Evolutionary conservation across 2,329 filamentous ascomycete genomes (phyloP).

Genomic region (Trichoderma sp.): DNA sequence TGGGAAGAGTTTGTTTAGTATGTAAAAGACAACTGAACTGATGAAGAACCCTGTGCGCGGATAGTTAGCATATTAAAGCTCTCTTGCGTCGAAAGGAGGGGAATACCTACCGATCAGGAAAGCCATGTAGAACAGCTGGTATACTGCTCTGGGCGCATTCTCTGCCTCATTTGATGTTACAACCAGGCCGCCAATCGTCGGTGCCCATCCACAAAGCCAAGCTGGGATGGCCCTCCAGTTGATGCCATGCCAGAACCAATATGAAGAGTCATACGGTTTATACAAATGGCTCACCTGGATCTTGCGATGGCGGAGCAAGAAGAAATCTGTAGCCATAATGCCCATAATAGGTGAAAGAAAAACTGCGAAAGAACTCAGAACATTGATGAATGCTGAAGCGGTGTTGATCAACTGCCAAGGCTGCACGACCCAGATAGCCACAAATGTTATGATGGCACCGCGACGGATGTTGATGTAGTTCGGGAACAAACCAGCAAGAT

Average conservation of each 20-base stretch:
- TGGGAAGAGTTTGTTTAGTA: neutral
- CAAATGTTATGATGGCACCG: neutral
- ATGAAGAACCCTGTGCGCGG: neutral
- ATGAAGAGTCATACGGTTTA: neutral
- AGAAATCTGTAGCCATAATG: neutral
- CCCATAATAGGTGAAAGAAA: neutral
- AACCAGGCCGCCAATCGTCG: neutral
- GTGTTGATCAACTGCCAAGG: neutral
- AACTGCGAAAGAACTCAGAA: neutral
- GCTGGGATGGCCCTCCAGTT: neutral
- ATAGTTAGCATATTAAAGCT: neutral
- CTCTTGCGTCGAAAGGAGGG: neutral
- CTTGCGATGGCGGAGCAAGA: neutral
- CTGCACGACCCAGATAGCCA: neutral
- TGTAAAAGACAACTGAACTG: neutral
- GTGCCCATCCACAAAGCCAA: neutral
- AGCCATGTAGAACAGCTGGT: neutral
- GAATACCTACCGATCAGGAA: neutral
- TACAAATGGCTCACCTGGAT: neutral
- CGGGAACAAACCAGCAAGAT: neutral
- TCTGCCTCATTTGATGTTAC: neutral
- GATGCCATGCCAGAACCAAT: neutral
- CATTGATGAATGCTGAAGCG: neutral
- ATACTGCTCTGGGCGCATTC: neutral
- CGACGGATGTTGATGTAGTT: neutral